Evolutionary conservation across 169 alveolate species (phyloP).

Genomic region (Eimeria tenella): DNA sequence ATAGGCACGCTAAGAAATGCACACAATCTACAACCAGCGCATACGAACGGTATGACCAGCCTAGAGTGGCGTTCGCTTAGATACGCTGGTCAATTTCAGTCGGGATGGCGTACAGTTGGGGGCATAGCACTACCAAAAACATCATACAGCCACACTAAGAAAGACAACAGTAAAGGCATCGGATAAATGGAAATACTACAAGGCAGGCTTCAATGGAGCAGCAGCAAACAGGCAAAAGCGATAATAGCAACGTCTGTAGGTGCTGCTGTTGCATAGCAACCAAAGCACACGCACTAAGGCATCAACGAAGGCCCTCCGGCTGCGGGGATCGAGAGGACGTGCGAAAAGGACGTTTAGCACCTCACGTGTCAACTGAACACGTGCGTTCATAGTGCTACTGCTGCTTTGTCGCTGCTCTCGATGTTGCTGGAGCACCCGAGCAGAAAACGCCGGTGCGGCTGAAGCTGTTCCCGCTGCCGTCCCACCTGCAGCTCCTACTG

Average conservation of each 20-base stretch:
- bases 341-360: conserved; percentile 28
- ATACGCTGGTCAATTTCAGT: no score
- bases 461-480: background rate
- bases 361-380: conserved; percentile 42
- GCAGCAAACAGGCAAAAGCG: background rate
- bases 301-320: conserved; percentile 41
- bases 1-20: no score
- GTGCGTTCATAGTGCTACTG: conserved; percentile 40
- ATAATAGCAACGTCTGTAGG: background rate
- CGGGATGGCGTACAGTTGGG: no score
- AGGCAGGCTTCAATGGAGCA: background rate
- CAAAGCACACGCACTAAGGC: background rate
- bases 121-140: no score
- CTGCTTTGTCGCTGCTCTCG: conserved; percentile 15
- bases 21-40: no score
- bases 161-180: background rate
- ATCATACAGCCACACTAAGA: background rate
- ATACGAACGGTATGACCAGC: no score
- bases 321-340: conserved; percentile 30
- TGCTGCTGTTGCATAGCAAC: background rate
- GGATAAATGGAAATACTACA: background rate
- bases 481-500: background rate
- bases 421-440: conserved; percentile 26
- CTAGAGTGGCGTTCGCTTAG: no score
- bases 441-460: conserved; percentile 19